These are phyloP conservation scores for Neonothopanus nambi DNA, from an alignment of 1,284 basidiomycete species.

Conservation along the genomic window DNA sequence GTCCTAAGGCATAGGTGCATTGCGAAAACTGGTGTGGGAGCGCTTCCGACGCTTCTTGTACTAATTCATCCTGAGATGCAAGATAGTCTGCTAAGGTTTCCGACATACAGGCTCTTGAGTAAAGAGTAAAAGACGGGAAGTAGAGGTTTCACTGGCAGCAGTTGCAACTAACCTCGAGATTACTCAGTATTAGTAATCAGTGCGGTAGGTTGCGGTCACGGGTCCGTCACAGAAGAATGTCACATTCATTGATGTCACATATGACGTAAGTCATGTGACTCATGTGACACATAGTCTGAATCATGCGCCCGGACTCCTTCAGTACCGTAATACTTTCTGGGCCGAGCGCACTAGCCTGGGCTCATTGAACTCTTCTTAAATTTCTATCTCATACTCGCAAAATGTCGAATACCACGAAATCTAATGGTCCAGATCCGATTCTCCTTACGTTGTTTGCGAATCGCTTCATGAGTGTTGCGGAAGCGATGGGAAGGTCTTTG, in stretches of 20 bases:
- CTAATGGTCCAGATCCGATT: constrained; percentile 76
- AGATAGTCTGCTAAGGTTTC: constrained; percentile 48
- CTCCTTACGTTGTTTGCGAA: constrained; percentile 89
- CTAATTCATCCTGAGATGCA: constrained; percentile 58
- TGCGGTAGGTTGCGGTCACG: too few species aligned
- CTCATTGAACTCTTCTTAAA: background rate
- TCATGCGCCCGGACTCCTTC: too few species aligned
- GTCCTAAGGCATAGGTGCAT: constrained; percentile 68
- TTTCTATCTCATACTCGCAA: background rate
- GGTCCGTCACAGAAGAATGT: too few species aligned
- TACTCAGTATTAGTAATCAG: too few species aligned
- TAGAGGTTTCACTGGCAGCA: too few species aligned
- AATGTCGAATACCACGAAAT: background rate
- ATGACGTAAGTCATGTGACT: too few species aligned
- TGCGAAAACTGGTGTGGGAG: constrained; percentile 74
- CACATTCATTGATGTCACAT: too few species aligned
- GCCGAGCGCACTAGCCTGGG: background rate
- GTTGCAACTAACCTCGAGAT: too few species aligned
- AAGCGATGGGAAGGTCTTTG: constrained; percentile 89
- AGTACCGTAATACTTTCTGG: too few species aligned
- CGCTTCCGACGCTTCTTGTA: constrained; percentile 68
- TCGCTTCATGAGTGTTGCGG: constrained; percentile 90
- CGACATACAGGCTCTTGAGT: background rate
- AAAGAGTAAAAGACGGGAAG: too few species aligned
- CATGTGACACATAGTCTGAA: background rate